A percentile compares a stretch with the other conserved stretches of the same genome.
These are phyloP conservation scores for Biscutella laevigata DNA, from an alignment of 441 rosid genomes.

Conservation along the genomic window DNA sequence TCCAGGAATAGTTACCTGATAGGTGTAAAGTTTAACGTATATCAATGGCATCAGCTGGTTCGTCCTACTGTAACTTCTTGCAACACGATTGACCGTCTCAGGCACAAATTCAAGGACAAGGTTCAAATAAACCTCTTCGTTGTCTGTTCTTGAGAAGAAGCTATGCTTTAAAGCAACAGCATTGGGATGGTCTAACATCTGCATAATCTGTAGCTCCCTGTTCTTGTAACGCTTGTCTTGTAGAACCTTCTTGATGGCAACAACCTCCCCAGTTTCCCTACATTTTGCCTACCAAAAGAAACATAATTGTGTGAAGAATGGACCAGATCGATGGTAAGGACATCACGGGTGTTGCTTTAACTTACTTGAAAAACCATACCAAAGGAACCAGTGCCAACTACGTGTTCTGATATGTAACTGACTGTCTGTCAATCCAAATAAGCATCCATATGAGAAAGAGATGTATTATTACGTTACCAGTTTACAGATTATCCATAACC, in stretches of 20 bases:
- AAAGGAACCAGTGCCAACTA: conserved; percentile 93
- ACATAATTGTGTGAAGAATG: not conserved
- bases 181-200: conserved; percentile 97
- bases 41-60: conserved; percentile 83
- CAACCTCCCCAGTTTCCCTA: conserved; percentile 90
- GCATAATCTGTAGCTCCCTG: conserved; percentile 92
- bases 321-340: not conserved
- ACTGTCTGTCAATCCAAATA: conserved; percentile 49
- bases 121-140: conserved; percentile 90
- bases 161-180: conserved; percentile 78
- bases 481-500: not conserved
- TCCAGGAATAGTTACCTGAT: conserved; percentile 47
- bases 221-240: conserved; percentile 98
- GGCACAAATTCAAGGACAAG: conserved; percentile 94
- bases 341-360: conserved; percentile 2
- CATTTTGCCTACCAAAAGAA: conserved; percentile 71
- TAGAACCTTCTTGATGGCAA: conserved; percentile 94
- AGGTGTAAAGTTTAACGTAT: conserved; percentile 88
- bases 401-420: conserved; percentile 92
- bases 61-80: conserved; percentile 71
- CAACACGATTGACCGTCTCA: conserved; percentile 80
- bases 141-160: conserved; percentile 87
- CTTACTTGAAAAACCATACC: conserved; percentile 91
- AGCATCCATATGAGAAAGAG: conserved; percentile 16
- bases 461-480: not conserved